These are phyloP conservation scores for Inga oerstediana DNA, from an alignment of 306 rosid genomes.

Conservation along the genomic window DNA sequence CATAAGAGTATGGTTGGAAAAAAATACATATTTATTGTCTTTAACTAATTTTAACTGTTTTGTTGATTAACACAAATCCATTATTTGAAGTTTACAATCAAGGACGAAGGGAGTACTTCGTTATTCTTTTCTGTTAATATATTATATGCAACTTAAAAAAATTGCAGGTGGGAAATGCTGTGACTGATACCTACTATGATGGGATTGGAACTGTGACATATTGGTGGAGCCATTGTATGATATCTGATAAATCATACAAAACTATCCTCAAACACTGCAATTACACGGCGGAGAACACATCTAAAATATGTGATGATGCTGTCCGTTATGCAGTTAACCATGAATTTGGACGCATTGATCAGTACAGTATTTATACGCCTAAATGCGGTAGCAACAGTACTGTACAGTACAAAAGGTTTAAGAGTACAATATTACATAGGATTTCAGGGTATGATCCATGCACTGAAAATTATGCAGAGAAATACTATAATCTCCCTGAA, in stretches of 20 bases:
- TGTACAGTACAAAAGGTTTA: constrained; percentile 37
- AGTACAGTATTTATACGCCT: constrained; percentile 66
- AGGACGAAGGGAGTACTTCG: no score
- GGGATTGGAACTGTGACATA: constrained; percentile 59
- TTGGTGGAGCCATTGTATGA: constrained; percentile 70
- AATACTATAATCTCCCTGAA: constrained; percentile 55
- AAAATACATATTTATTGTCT: no score
- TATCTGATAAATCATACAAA: constrained; percentile 59
- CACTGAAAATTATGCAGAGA: constrained; percentile 65
- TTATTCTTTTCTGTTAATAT: not conserved
- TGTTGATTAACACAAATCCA: no score
- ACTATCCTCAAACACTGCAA: constrained; percentile 57
- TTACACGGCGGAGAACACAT: constrained; percentile 33
- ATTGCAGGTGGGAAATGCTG: constrained; percentile 69
- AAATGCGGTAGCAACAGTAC: constrained; percentile 37
- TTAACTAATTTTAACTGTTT: no score
- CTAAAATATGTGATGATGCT: constrained; percentile 43
- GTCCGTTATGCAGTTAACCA: constrained; percentile 46
- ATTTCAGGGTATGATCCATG: constrained; percentile 69
- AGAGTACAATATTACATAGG: constrained; percentile 47
- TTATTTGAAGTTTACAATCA: no score
- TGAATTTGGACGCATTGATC: constrained; percentile 55
- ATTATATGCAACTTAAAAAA: not conserved
- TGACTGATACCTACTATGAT: constrained; percentile 54
- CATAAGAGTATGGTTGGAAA: no score